Conservation (phyloP, 768 basidiomycete species). For the Auricularia heimuer region DNA sequence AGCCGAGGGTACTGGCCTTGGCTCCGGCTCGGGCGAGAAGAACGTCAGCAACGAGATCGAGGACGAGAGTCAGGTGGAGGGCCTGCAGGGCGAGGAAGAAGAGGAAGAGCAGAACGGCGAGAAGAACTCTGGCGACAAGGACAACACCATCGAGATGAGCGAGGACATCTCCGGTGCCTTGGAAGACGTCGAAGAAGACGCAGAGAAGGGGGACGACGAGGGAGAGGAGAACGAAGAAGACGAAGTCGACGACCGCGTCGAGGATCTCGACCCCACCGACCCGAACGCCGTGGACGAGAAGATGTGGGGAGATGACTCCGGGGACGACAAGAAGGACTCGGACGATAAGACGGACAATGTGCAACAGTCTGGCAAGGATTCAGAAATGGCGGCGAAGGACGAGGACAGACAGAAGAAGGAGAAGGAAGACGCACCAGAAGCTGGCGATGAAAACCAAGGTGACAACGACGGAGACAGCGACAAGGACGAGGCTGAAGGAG, state of each 20-base stretch:
- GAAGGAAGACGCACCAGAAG: conserved; percentile 17
- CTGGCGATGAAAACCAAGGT: conserved; percentile 12
- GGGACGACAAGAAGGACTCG: conserved; percentile 39
- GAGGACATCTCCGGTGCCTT: conserved; percentile 82
- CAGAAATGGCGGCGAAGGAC: conserved; percentile 78
- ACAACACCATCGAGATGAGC: conserved; percentile 83
- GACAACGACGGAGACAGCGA: conserved; percentile 20
- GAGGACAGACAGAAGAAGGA: conserved; percentile 28
- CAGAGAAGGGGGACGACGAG: conserved; percentile 35
- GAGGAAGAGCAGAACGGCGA: conserved; percentile 34
- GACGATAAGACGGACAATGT: conserved; percentile 55
- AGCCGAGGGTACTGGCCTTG: conserved; percentile 71
- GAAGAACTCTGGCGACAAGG: conserved; percentile 40
- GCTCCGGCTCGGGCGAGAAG: conserved; percentile 74
- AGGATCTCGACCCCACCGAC: conserved; percentile 73
- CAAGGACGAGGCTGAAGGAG: conserved; percentile 19
- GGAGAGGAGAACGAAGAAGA: conserved; percentile 43
- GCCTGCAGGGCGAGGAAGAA: conserved; percentile 58
- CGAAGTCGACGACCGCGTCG: conserved; percentile 76
- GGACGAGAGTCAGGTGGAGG: conserved; percentile 95
- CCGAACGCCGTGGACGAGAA: conserved; percentile 88
- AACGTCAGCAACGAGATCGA: conserved; percentile 92
- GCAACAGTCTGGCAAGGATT: conserved; percentile 36
- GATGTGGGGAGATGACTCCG: conserved; percentile 84
- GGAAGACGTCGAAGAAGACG: conserved; percentile 62